These are phyloP conservation scores for Nicotiana tabacum DNA, from an alignment of 257 asterid species.

Conservation along the genomic window DNA sequence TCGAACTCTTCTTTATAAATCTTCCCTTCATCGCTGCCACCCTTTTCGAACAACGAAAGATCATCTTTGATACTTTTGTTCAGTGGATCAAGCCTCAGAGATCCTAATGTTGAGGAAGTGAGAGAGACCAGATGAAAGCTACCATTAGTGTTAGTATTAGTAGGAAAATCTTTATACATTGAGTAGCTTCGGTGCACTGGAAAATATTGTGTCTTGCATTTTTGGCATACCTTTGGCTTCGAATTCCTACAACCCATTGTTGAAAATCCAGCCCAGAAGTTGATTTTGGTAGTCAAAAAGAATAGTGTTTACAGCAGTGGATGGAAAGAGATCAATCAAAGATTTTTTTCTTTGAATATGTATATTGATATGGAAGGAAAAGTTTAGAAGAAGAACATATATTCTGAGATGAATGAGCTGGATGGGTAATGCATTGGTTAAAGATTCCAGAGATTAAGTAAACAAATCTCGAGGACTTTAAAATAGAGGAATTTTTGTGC, in stretches of 20 bases:
- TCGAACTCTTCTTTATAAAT: constrained; percentile 22
- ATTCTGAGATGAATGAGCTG: background rate
- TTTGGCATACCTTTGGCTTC: background rate
- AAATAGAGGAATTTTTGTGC: background rate
- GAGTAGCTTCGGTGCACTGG: constrained; percentile 56
- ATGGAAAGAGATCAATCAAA: background rate
- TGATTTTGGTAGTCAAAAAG: background rate
- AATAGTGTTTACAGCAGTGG: background rate
- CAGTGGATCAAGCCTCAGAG: constrained; percentile 38
- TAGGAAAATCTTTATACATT: constrained; percentile 32
- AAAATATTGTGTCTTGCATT: background rate
- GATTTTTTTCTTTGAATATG: background rate
- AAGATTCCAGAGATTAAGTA: background rate
- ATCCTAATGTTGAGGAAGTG: constrained; percentile 59
- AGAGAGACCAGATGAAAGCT: constrained; percentile 45
- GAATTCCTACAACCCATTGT: background rate
- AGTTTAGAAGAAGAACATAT: background rate
- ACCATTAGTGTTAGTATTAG: constrained; percentile 25
- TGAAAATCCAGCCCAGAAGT: background rate
- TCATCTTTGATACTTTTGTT: constrained; percentile 11
- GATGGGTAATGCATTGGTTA: background rate
- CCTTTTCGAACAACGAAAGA: constrained; percentile 15
- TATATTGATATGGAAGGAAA: background rate
- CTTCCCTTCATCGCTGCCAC: constrained; percentile 18
- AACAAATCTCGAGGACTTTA: background rate